Evolutionary conservation across 768 basidiomycete genomes (phyloP).

Genomic region (Agaricus blazei): DNA sequence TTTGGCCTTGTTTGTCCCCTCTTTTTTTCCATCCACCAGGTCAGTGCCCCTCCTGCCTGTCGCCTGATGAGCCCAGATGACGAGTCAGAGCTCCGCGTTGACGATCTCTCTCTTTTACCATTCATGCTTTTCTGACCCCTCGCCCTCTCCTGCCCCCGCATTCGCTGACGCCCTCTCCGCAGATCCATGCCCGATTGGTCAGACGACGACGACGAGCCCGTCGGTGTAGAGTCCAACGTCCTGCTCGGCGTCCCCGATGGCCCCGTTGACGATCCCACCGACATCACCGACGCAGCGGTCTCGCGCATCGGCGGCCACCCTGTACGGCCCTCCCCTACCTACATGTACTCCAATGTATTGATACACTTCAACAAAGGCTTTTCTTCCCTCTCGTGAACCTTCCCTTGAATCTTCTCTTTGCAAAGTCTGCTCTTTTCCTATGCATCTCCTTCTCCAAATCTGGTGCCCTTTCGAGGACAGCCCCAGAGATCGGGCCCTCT

Average conservation of each 20-base stretch:
- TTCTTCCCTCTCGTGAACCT: slow-evolving; percentile 62
- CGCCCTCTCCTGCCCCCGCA: slow-evolving; percentile 13
- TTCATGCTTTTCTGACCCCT: slow-evolving; percentile 86
- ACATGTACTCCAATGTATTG: slow-evolving; percentile 41
- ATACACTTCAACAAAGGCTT: slow-evolving; percentile 50
- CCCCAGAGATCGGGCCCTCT: slow-evolving; percentile 78
- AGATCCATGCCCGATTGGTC: slow-evolving; percentile 62
- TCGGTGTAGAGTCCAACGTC: slow-evolving; percentile 66
- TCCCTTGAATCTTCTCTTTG: slow-evolving; percentile 61
- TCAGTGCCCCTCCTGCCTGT: slow-evolving; percentile 10
- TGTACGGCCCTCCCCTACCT: slow-evolving; percentile 66
- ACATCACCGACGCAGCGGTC: slow-evolving; percentile 72
- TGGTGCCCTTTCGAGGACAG: slow-evolving; percentile 90
- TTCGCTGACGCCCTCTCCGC: slow-evolving; percentile 17
- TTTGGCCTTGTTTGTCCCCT: slow-evolving; percentile 22
- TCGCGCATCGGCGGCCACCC: slow-evolving; percentile 89
- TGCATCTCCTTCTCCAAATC: slow-evolving; percentile 81
- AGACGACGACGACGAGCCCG: slow-evolving; percentile 62
- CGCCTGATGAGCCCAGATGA: slow-evolving; percentile 47
- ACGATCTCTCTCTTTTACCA: slow-evolving; percentile 69
- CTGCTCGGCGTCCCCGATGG: slow-evolving; percentile 82
- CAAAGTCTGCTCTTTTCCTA: slow-evolving; percentile 63
- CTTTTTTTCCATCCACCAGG: slow-evolving; percentile 10
- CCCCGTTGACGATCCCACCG: slow-evolving; percentile 45
- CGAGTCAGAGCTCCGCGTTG: slow-evolving; percentile 78